A percentile compares a stretch with the other conserved stretches of the same genome.
Conservation (phyloP, 768 basidiomycete genomes). For the Boletus subparvulus region DNA sequence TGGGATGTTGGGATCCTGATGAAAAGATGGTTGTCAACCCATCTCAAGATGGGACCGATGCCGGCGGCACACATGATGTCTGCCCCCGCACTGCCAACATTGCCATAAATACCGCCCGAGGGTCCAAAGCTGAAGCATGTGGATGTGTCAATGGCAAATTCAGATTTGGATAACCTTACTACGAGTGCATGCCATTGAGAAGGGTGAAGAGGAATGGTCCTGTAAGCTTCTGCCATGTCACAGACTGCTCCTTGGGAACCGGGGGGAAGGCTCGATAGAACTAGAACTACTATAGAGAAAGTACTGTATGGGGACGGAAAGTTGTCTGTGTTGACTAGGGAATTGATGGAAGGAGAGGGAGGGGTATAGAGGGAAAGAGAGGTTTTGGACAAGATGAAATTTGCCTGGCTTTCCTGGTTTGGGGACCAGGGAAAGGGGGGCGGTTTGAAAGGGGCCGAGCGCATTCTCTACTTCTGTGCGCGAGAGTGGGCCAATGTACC, state of each 20-base stretch:
- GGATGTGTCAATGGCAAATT: background rate
- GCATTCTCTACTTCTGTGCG: too few relatives aligned
- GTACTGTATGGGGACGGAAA: conserved; percentile 39
- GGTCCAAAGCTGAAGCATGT: conserved; percentile 27
- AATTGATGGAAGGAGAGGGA: conserved; percentile 42
- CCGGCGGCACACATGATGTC: conserved; percentile 13
- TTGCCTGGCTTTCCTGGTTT: too few relatives aligned
- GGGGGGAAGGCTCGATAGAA: fast-evolving
- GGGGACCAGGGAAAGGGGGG: too few relatives aligned
- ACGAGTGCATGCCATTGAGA: conserved; percentile 39
- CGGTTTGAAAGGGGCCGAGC: too few relatives aligned
- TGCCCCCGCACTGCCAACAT: conserved; percentile 20
- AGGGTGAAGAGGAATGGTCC: conserved; percentile 27
- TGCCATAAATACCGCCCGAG: conserved; percentile 24
- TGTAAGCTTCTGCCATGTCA: background rate
- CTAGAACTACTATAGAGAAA: background rate
- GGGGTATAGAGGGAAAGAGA: too few relatives aligned
- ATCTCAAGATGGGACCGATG: conserved; percentile 22
- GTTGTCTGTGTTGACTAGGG: conserved; percentile 78
- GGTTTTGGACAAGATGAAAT: too few relatives aligned
- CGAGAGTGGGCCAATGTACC: too few relatives aligned
- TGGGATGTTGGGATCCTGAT: conserved; percentile 1
- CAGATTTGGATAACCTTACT: conserved; percentile 11
- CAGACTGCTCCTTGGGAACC: background rate
- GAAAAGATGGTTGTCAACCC: conserved; percentile 38